Percentiles rank a stretch among this genome's conserved stretches.
Evolutionary conservation across 176 grass and related monocot genomes (phyloP).

Genomic region (Cenchrus fungigraminus): DNA sequence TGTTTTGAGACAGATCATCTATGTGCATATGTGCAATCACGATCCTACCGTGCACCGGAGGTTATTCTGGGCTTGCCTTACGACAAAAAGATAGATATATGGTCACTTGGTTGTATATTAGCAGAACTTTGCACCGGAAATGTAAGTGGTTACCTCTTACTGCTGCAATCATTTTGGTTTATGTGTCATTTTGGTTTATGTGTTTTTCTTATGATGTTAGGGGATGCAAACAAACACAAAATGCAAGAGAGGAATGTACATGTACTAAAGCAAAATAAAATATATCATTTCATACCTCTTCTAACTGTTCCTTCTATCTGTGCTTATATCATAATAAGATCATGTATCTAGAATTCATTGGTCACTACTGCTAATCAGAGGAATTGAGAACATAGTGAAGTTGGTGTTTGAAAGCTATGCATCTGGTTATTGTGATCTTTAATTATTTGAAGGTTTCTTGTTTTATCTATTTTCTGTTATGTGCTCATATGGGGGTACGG

Average conservation of each 20-base stretch:
- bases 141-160: conserved; percentile 60
- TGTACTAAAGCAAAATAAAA: neutral
- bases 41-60: conserved; percentile 96
- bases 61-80: conserved; percentile 95
- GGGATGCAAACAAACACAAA: neutral
- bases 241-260: neutral
- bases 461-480: conserved; percentile 3
- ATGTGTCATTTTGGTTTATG: neutral
- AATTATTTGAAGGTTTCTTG: conserved; percentile 4
- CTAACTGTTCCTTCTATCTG: neutral
- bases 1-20: conserved; percentile 98
- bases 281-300: neutral
- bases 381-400: neutral
- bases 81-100: conserved; percentile 99
- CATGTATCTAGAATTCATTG: conserved; percentile 4
- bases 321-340: conserved; percentile 15
- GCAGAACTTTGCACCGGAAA: conserved; percentile 99
- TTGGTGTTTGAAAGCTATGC: neutral
- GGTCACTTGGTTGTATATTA: conserved; percentile 99
- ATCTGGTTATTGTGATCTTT: neutral
- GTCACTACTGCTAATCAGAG: neutral
- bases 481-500: neutral
- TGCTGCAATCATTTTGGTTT: neutral
- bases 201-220: neutral
- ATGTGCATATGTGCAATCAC: conserved; percentile 94